Percentiles rank a stretch among this genome's conserved stretches.
These are phyloP conservation scores for Solidago caesia DNA, from an alignment of 129 eudicot genomes.

Conservation along the genomic window DNA sequence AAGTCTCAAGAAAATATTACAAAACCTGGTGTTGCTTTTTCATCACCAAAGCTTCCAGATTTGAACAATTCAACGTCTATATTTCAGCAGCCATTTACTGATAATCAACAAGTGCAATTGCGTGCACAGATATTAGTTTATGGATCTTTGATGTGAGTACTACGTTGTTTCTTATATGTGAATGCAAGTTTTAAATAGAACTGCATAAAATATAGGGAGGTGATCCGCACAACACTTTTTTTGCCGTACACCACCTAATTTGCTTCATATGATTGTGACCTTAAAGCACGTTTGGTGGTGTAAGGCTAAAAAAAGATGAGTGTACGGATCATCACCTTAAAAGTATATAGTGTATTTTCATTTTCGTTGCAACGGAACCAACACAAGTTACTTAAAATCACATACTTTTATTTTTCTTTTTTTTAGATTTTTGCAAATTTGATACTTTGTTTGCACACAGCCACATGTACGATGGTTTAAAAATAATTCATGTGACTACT, in stretches of 20 bases:
- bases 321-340: no score
- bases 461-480: not conserved
- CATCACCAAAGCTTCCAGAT: constrained; percentile 62
- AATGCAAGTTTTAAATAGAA: not conserved
- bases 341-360: not conserved
- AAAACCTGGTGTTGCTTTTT: constrained; percentile 38
- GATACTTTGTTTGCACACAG: constrained; percentile 9
- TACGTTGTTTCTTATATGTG: constrained; percentile 9
- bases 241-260: not conserved
- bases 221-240: not conserved
- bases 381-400: not conserved
- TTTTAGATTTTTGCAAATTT: not conserved
- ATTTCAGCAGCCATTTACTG: constrained; percentile 78
- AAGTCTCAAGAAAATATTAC: constrained; percentile 32
- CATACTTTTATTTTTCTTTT: not conserved
- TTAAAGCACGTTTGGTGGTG: no score
- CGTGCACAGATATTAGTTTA: constrained; percentile 95
- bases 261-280: no score
- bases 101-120: constrained; percentile 89
- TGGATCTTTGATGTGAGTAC: constrained; percentile 87
- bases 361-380: not conserved
- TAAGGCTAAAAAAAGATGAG: no score
- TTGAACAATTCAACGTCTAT: constrained; percentile 56
- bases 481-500: not conserved
- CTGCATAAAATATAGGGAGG: not conserved